Evolutionary conservation across 257 asterid species (phyloP), one percentile per base, ranked within the genome.

Genomic region (Anisodus tanguticus): DNA sequence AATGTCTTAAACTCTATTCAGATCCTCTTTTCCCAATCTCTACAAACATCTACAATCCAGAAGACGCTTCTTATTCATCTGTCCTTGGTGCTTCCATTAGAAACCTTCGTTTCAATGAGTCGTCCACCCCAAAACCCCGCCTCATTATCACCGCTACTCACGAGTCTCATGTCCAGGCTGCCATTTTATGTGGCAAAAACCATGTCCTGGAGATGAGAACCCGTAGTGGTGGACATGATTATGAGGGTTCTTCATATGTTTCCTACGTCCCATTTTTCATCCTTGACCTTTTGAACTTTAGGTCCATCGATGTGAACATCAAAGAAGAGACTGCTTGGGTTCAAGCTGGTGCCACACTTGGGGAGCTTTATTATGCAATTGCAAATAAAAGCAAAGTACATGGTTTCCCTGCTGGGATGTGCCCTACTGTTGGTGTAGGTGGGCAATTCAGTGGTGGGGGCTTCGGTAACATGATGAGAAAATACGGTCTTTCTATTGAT

Each of bases 141-240:
- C 43, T 45, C 37, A 74, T 74, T 74, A 53, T 74, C 39, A 47
- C 59, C 3, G 80, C 80, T 9, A 47, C 58, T 9, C 80, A 74
- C 2, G 13, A 43, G 15, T 74, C 82, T 35, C 82, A 77, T 9
- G 54, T 77, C 66, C 82, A 77, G 54, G 41, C 82, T 10, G 51
- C 82, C 82, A 77, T 77, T 10, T 3, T 49, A 26, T 77, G 82
- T 22, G 62, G 63, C 82, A 49, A 77, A 45, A 19, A 4, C 11
- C 66, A 77, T 77, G 47, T 47, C 47, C 47, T 77, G n/a, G 47
- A 77, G 54, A 77, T 77, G 47, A 77, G 54, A 77, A 51, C 10
- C 82, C 63, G 82, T 9, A 74, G 80, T 47, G 80, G 80, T 9
- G 80, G 80, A 13, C 80, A 74, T n/a, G 80, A 74, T 41, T 47